Conservation (phyloP, 2,329 filamentous ascomycete species). For the Rutstroemia sp. region DNA sequence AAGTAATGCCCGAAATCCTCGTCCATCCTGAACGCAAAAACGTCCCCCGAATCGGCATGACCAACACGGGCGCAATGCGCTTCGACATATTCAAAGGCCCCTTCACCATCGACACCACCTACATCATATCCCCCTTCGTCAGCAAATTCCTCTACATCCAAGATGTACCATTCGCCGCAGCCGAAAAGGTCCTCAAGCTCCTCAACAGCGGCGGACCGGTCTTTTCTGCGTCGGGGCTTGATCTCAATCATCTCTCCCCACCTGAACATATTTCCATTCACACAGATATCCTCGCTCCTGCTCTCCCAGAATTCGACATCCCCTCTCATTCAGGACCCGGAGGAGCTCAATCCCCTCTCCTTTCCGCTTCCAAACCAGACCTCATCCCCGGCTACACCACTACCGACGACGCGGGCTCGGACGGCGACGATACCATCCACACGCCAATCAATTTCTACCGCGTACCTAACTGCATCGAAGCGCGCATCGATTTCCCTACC, state of each 20-base stretch:
- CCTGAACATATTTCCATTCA: constrained; percentile 26
- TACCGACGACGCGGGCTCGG: constrained; percentile 69
- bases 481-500: constrained; percentile 53
- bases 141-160: constrained; percentile 71
- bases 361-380: constrained; percentile 29
- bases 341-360: neutral
- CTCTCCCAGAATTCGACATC: constrained; percentile 2
- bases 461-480: constrained; percentile 78
- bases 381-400: constrained; percentile 77
- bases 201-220: constrained; percentile 50
- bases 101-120: constrained; percentile 84
- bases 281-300: constrained; percentile 13
- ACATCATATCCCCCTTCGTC: constrained; percentile 79
- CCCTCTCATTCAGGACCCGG: too few species aligned
- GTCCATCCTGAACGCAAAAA: constrained; percentile 49
- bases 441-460: constrained; percentile 63
- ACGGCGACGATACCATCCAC: constrained; percentile 90
- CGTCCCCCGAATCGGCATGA: constrained; percentile 61
- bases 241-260: constrained; percentile 26
- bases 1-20: constrained; percentile 65
- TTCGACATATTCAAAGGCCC: constrained; percentile 93
- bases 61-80: constrained; percentile 86
- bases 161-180: constrained; percentile 72
- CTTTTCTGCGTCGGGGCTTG: constrained; percentile 20
- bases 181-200: constrained; percentile 57